Conservation (phyloP, 2,329 filamentous ascomycete genomes). For the Uncinocarpus reesii region DNA sequence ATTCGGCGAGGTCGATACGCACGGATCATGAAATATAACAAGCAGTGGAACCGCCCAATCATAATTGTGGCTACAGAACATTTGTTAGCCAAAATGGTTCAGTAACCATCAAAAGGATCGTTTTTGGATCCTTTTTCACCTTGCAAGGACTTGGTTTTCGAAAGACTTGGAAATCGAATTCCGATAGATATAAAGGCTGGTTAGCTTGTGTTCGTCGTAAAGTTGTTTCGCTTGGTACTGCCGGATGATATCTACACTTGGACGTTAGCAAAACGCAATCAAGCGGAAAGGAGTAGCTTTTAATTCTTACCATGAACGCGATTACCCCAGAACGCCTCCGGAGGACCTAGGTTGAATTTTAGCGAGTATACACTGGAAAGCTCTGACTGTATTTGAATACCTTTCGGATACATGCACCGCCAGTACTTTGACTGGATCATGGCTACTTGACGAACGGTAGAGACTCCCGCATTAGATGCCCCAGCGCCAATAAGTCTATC, state of each 20-base stretch:
- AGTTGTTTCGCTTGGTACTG: slow-evolving; percentile 63
- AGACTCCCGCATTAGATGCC: slow-evolving; percentile 44
- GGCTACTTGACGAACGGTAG: slow-evolving; percentile 49
- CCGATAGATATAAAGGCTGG: slow-evolving; percentile 67
- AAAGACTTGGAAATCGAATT: slow-evolving; percentile 64
- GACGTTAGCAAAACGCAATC: not conserved
- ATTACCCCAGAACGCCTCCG: slow-evolving; percentile 31
- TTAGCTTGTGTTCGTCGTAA: slow-evolving; percentile 64
- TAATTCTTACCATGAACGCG: slow-evolving; percentile 52
- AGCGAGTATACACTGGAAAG: too few species aligned
- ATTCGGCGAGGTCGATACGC: slow-evolving; percentile 31
- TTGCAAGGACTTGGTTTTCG: slow-evolving; percentile 76
- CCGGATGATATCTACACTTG: slow-evolving; percentile 57
- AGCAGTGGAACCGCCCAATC: slow-evolving; percentile 58
- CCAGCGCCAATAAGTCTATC: slow-evolving; percentile 43
- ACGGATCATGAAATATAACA: slow-evolving; percentile 85
- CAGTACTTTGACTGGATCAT: slow-evolving; percentile 59
- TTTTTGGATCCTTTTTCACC: slow-evolving; percentile 39
- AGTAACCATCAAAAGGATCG: not conserved
- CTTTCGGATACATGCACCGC: slow-evolving; percentile 72
- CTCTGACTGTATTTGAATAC: too few species aligned
- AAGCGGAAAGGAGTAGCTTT: not conserved
- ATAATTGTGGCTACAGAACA: slow-evolving; percentile 48
- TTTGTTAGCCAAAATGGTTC: not conserved
- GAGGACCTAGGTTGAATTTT: too few species aligned